Conservation (phyloP, 2,329 filamentous ascomycete species). For the Nothophoma quercina region DNA sequence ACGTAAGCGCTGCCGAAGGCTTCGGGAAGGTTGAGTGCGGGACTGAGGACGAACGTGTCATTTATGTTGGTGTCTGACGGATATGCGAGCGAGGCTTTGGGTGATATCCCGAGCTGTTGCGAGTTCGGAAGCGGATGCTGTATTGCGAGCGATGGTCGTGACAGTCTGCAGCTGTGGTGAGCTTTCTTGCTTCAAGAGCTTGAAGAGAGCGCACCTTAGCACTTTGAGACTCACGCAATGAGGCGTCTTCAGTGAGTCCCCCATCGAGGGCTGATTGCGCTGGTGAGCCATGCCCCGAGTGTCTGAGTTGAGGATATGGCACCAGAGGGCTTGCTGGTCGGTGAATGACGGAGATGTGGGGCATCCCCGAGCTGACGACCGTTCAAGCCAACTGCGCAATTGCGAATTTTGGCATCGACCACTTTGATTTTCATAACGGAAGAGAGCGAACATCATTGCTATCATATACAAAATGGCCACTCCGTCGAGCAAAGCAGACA, state of each 20-base stretch:
- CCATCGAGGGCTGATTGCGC: constrained; percentile 46
- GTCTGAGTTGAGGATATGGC: constrained; percentile 14
- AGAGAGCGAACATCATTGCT: background rate
- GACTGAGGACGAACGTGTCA: constrained; percentile 64
- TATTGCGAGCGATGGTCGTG: constrained; percentile 77
- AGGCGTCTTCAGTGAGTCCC: constrained; percentile 58
- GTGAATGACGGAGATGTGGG: constrained; percentile 17
- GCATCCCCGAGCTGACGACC: constrained; percentile 9
- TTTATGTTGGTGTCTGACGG: constrained; percentile 58
- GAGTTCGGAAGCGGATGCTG: constrained; percentile 70
- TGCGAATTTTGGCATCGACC: constrained; percentile 3
- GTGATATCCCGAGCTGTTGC: constrained; percentile 59
- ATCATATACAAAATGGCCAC: constrained; percentile 1
- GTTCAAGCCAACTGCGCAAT: constrained; percentile 4
- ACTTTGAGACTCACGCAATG: constrained; percentile 87
- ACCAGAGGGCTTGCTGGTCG: constrained; percentile 1
- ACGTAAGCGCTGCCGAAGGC: constrained; percentile 95
- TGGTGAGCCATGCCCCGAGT: constrained; percentile 47
- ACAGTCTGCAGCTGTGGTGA: constrained; percentile 65
- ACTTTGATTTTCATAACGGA: background rate
- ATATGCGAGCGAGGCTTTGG: constrained; percentile 74
- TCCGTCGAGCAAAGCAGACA: constrained; percentile 19
- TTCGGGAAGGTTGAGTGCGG: constrained; percentile 80
- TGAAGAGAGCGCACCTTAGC: constrained; percentile 71
- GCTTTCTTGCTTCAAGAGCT: constrained; percentile 54